Base-by-base conservation (phyloP, 805 yeast genomes). In the Candida suzukii region DNA sequence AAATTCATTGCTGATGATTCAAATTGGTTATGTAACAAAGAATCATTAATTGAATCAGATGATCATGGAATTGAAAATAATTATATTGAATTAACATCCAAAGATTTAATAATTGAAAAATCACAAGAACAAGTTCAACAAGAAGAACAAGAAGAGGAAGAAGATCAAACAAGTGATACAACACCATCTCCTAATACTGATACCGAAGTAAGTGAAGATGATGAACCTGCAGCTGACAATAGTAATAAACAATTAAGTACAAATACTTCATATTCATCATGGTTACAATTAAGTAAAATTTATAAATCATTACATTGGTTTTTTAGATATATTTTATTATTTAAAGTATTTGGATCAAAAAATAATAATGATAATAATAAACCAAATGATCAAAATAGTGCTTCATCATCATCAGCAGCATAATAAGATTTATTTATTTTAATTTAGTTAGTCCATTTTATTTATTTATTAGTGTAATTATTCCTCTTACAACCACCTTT, bases 21-120 rank as follows among this genome's bases (percentile, higher is more conserved):
- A 3, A 42, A 46, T 12, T 61, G 66, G 66, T 40, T 57, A 13
- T 54, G 56, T 42, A 53, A 57, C 41, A 32, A 30, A 7, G 16
- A 38, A 10, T 41, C 46, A 29, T 51, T 53, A 1, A 35, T 40
- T 5, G 63, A 57, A 39, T 35, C 37, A 1, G 63, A 60, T 40
- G 49, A 18, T 3, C 35, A 41, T 8, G 63, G 63, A 0, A 56
- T 49, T 27, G 47, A 47, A 22, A 61, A 61, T 38, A 60, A 60
- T 44, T 35, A 41, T 12, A 17, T 49, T 14, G 44, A 43, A 4
- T 41, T 50, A 32, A 4, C 17, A 33, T 6, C 17, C 13, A 6
- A 13, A 11, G 18, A 33, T 19, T 32, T 32, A 14, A 32, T 10
- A 4, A 30, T 11, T n/a, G 26, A 24, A 24, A 24, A 24, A n/a